Evolutionary conservation across 257 asterid genomes (phyloP).

Genomic region (Cynanchum wilfordii): DNA sequence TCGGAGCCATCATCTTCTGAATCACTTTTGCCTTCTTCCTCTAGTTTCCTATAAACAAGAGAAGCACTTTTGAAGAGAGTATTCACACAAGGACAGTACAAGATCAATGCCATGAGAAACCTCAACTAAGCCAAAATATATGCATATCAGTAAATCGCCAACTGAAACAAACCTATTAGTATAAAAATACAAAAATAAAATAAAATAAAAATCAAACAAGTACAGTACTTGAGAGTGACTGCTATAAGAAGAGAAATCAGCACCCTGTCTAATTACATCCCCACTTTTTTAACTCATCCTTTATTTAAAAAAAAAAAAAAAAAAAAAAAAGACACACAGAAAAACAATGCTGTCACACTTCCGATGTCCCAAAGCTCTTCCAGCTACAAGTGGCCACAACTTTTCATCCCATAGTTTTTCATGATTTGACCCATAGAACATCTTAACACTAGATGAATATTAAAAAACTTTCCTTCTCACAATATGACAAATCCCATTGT

Average conservation of each 20-base stretch:
- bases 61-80: background rate
- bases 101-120: background rate
- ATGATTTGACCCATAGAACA: background rate
- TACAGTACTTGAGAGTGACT: background rate
- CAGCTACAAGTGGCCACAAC: background rate
- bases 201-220: too few relatives aligned
- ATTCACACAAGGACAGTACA: background rate
- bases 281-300: too few relatives aligned
- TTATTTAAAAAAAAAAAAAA: too few relatives aligned
- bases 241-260: background rate
- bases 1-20: conserved; percentile 43
- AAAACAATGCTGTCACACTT: background rate
- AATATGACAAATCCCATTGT: background rate
- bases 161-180: background rate
- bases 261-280: background rate
- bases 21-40: conserved; percentile 57
- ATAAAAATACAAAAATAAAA: background rate
- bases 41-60: conserved; percentile 47
- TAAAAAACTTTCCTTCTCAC: background rate
- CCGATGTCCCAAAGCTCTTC: background rate
- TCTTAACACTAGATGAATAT: background rate
- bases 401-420: background rate
- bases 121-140: conserved; percentile 4
- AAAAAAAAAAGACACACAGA: too few relatives aligned
- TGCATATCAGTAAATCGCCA: background rate